phyloP scores from a whole-genome alignment of 2,329 filamentous ascomycete species.

The Lachnellula subtilissima region DNA sequence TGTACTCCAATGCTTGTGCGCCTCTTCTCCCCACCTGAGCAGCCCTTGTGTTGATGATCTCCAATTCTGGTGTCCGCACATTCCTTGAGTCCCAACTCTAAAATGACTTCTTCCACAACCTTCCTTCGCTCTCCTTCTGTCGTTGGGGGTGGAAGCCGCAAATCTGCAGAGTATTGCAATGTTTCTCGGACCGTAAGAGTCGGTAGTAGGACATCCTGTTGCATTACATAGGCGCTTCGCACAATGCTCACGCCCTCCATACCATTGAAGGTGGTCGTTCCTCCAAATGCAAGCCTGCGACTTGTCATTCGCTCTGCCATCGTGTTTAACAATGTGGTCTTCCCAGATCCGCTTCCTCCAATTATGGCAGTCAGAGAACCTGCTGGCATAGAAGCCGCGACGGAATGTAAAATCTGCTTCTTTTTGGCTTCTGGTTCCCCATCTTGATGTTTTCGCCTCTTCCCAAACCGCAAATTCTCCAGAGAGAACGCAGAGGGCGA shows the following conservation, averaged over 20 bases:
- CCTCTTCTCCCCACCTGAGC: slow-evolving; percentile 74
- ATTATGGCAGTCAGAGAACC: slow-evolving; percentile 72
- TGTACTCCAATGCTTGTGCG: slow-evolving; percentile 74
- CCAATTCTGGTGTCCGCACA: slow-evolving; percentile 72
- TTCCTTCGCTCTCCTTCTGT: slow-evolving; percentile 52
- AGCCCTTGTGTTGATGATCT: slow-evolving; percentile 65
- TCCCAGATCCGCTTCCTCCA: slow-evolving; percentile 68
- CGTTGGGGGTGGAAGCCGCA: slow-evolving; percentile 61
- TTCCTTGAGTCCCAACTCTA: slow-evolving; percentile 71
- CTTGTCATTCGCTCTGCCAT: slow-evolving; percentile 64
- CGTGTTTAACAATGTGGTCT: slow-evolving; percentile 67
- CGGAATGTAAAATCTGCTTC: slow-evolving; percentile 56
- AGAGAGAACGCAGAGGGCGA: slow-evolving; percentile 48
- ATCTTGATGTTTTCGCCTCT: slow-evolving; percentile 21
- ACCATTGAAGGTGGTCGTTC: slow-evolving; percentile 59
- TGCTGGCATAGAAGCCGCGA: slow-evolving; percentile 58
- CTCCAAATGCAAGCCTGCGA: slow-evolving; percentile 45
- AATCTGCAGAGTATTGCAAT: slow-evolving; percentile 64
- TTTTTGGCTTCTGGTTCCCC: slow-evolving; percentile 32
- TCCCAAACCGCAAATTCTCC: slow-evolving; percentile 33
- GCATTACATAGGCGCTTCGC: slow-evolving; percentile 67
- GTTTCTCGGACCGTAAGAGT: slow-evolving; percentile 74
- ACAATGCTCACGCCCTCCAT: slow-evolving; percentile 47
- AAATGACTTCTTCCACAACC: slow-evolving; percentile 71
- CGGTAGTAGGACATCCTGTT: slow-evolving; percentile 69